These are phyloP conservation scores for Castanopsis chinensis DNA, from an alignment of 306 rosid genomes.

Conservation along the genomic window DNA sequence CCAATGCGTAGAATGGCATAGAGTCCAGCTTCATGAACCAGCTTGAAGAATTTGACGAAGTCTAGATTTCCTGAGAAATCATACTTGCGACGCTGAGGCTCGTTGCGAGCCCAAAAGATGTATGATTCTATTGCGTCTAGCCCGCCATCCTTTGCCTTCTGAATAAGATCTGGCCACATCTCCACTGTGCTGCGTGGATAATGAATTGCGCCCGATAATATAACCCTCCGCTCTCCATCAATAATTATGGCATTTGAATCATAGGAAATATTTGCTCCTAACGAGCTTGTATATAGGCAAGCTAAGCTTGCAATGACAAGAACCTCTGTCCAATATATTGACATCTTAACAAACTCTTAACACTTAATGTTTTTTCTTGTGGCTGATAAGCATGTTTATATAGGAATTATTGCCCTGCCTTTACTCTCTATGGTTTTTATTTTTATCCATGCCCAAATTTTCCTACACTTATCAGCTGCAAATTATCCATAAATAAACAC, in stretches of 20 bases:
- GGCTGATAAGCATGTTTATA: too few species aligned
- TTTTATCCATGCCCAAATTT: too few species aligned
- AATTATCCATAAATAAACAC: too few species aligned
- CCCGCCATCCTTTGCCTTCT: constrained; percentile 27
- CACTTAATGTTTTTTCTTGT: too few species aligned
- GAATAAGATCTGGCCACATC: constrained; percentile 33
- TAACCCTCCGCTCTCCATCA: constrained; percentile 23
- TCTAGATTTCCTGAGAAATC: constrained; percentile 32
- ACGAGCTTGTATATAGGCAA: not conserved
- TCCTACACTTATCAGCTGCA: too few species aligned
- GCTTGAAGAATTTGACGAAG: constrained; percentile 22
- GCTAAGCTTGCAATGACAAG: not conserved
- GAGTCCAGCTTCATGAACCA: constrained; percentile 13
- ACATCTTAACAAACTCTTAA: too few species aligned
- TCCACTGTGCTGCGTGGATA: constrained; percentile 27
- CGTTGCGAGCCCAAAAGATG: constrained; percentile 33
- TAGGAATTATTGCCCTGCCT: too few species aligned
- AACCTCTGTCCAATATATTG: too few species aligned
- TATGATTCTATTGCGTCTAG: constrained; percentile 36
- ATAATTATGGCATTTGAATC: constrained; percentile 26
- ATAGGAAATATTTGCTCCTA: not conserved
- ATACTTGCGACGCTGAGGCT: constrained; percentile 23
- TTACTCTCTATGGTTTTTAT: too few species aligned
- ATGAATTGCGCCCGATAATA: constrained; percentile 31
- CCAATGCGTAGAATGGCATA: constrained; percentile 26